Base-by-base conservation (phyloP, 352 stramenopile species). In the Phytophthora tentaculata region DNA sequence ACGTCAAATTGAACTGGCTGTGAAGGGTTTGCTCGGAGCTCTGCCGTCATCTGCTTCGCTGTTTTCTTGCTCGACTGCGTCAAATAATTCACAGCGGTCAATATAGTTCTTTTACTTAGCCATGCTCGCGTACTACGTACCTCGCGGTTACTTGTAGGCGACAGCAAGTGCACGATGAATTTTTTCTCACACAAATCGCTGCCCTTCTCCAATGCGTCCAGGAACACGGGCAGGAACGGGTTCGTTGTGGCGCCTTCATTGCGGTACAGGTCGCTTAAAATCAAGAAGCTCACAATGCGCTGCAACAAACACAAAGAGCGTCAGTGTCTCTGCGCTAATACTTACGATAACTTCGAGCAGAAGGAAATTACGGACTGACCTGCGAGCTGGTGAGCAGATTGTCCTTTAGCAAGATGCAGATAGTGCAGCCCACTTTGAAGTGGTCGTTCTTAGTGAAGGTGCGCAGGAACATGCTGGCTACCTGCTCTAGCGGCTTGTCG, bases 351-450 rank as follows among this genome's bases (percentile, higher is more conserved):
- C 13, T 56, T 26, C 9, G 13, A 5, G 7, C 45, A 51, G 23
- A 22, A 66, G 45, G n/a, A 43, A 17, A 17, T 24, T 5, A 17
- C 14, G 2, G 14, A 5, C 50, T 5, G 22, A 95, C 89, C 86
- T 97, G 89, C 8, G 87, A 91, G 60, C 86, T 91, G 14, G 89
- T 97, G 49, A 97, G 86, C 62, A 97, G 70, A 47, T 97, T 97
- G 76, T 97, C 91, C 61, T 94, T 81, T 16, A 97, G 69, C 69
- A 97, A 55, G 66, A 96, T 94, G 74, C 85, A 96, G 61, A 97
- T 84, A 39, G 86, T 93, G 77, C 90, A 97, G 65, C 91, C 91
- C 51, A 95, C 82, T 89, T 94, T 94, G 67, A 95, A 95, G 71
- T 95, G 88, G 71, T 94, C 88, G 58, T 92, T 95, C 71, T 95